Evolutionary conservation across 805 yeast species (phyloP), one percentile per base, ranked within the genome.

Genomic region (Schizosaccharomyces cryophilus): DNA sequence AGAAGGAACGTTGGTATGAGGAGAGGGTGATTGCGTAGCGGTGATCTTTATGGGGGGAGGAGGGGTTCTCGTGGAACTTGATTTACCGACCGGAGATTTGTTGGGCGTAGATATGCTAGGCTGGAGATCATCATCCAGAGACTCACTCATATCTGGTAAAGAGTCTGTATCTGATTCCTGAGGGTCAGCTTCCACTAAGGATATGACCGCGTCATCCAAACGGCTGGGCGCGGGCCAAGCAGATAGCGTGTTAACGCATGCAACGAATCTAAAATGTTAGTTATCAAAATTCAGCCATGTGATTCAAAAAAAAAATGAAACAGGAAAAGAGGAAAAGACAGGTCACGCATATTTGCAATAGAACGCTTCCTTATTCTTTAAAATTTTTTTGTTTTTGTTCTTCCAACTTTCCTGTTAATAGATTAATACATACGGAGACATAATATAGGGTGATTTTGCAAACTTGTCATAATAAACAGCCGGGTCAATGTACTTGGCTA

Each of bases 181-280:
- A 2, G 56, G 19, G 31, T 51, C 56, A 2, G 56, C 56, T 29
- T 51, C 56, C 30, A 51, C 47, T 19, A 56, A 35, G 17, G 60
- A 56, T 2, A 56, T 42, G 24, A 59, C 61, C 11, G 61, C 61
- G 13, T 59, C 54, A 5, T 59, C 54, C 17, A 42, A 15, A 38
- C 54, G 42, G 30, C 24, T 17, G 4, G 61, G 61, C 19, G 61
- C 61, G 11, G 61, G 61, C 61, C 61, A 59, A 19, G 61, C 61
- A n/a, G 61, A 59, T 2, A 59, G 61, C 17, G 61, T 59, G 29
- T 59, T 59, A 7, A 59, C 61, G 5, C 54, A 59, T 17, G 61
- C 61, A n/a, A 59, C 56, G 17, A 51, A 51, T 24, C 56, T 51
- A 51, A 11, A 17, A 19, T 13, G 31, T 24, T 24, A 51, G 56